These are phyloP conservation scores for Salvia hispanica DNA, from an alignment of 257 asterid species.

Conservation along the genomic window DNA sequence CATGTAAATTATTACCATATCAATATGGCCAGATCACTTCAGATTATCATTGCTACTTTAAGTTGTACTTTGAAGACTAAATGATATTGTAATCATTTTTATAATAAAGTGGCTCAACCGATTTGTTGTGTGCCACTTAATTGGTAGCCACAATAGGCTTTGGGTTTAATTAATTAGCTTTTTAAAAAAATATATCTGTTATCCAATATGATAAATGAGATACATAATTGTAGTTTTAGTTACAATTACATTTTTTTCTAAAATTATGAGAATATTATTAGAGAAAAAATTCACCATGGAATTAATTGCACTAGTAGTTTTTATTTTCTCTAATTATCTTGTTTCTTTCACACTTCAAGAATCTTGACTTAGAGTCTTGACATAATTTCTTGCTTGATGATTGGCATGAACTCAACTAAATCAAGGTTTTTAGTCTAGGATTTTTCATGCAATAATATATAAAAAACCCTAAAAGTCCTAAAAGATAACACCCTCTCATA, in stretches of 20 bases:
- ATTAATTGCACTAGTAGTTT: background rate
- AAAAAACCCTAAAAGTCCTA: constrained; percentile 26
- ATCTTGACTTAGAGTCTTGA: background rate
- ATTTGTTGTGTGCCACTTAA: constrained; percentile 8
- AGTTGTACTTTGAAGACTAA: constrained; percentile 20
- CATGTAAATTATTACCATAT: constrained; percentile 3
- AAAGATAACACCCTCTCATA: constrained; percentile 13
- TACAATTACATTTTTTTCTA: too few species aligned
- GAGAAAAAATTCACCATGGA: too few species aligned
- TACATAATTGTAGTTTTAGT: too few species aligned
- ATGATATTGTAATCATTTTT: constrained; percentile 3
- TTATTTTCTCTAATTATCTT: background rate
- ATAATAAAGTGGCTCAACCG: constrained; percentile 7
- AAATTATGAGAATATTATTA: too few species aligned
- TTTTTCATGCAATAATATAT: background rate
- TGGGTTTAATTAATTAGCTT: background rate
- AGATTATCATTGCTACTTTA: background rate
- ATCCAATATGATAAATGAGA: too few species aligned
- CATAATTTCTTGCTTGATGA: background rate
- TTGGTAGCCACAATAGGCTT: background rate
- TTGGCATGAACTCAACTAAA: background rate
- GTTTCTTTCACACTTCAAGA: background rate
- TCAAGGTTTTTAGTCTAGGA: constrained; percentile 11
- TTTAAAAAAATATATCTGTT: background rate
- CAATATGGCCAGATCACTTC: background rate